phyloP scores from a whole-genome alignment of 1,284 basidiomycete species.

The Sporisorium reilianum region DNA sequence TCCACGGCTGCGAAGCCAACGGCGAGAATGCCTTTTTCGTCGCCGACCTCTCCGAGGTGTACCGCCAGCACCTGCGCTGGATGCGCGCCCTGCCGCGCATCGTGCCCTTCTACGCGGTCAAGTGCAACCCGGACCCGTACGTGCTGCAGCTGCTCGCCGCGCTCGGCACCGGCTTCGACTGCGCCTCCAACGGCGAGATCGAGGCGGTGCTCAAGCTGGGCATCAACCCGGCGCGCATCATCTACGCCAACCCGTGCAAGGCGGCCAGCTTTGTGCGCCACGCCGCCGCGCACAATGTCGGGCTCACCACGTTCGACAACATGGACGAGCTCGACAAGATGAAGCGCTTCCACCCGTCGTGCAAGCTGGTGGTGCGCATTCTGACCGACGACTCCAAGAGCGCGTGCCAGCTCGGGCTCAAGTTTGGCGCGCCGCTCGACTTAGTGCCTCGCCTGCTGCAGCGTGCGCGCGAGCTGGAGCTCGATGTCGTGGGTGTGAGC shows the following conservation, averaged over 20 bases:
- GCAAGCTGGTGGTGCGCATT: constrained; percentile 92
- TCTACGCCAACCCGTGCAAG: constrained; percentile 99
- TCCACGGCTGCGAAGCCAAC: constrained; percentile 73
- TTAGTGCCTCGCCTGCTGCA: constrained; percentile 83
- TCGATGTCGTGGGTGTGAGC: constrained; percentile 92
- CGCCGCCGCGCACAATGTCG: constrained; percentile 82
- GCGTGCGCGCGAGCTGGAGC: constrained; percentile 81
- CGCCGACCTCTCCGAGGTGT: constrained; percentile 90
- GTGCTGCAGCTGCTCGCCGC: constrained; percentile 89
- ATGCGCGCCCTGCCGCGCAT: constrained; percentile 78
- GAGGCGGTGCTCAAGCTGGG: constrained; percentile 81
- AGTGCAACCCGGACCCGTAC: constrained; percentile 97
- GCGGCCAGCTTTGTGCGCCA: constrained; percentile 90
- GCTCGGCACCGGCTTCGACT: constrained; percentile 94
- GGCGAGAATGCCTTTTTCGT: constrained; percentile 97
- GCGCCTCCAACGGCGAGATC: constrained; percentile 97
- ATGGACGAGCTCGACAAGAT: constrained; percentile 97
- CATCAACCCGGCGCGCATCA: constrained; percentile 76
- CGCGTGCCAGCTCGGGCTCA: constrained; percentile 91
- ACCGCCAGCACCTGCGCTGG: constrained; percentile 89
- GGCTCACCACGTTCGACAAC: constrained; percentile 98
- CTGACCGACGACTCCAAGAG: constrained; percentile 96
- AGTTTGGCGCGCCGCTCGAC: constrained; percentile 92
- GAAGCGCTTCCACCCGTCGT: constrained; percentile 81
- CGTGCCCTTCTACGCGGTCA: constrained; percentile 89